Percentiles rank a stretch among this genome's conserved stretches.
Conservation (phyloP, 164 flowering plant genomes). For the Stephania yunnanensis region DNA sequence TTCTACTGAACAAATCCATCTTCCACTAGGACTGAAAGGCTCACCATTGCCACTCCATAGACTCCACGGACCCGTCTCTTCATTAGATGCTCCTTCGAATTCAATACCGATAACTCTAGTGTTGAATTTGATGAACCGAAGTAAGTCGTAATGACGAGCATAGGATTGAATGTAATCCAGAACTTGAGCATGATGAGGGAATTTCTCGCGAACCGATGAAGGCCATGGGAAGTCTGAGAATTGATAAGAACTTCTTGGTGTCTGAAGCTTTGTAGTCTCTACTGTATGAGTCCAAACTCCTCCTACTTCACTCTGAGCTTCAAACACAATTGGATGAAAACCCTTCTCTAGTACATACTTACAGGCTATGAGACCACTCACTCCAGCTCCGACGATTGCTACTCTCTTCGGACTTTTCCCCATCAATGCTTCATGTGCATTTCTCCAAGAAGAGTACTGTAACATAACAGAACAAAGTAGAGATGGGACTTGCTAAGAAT, state of each 20-base stretch:
- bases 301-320: conserved; percentile 16
- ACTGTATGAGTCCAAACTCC: conserved; percentile 42
- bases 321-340: conserved; percentile 38
- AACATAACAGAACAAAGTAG: no score
- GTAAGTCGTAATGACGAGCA: conserved; percentile 32
- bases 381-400: conserved; percentile 64
- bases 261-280: conserved; percentile 46
- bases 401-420: conserved; percentile 14
- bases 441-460: no score
- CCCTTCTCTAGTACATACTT: conserved; percentile 47
- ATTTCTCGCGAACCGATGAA: conserved; percentile 24
- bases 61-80: conserved; percentile 31
- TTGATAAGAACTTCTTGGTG: conserved; percentile 33
- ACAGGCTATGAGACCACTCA: conserved; percentile 67
- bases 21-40: conserved; percentile 28
- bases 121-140: conserved; percentile 27
- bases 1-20: conserved; percentile 30
- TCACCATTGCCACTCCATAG: conserved; percentile 38
- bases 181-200: conserved; percentile 37
- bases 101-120: conserved; percentile 27
- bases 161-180: conserved; percentile 39
- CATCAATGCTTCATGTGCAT: no score
- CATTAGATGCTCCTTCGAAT: conserved; percentile 23
- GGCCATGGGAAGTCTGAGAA: conserved; percentile 80
- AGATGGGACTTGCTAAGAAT: no score